A percentile compares a stretch with the other conserved stretches of the same genome.
phyloP scores from a whole-genome alignment of 352 stramenopile genomes.

The Phytophthora europaea region DNA sequence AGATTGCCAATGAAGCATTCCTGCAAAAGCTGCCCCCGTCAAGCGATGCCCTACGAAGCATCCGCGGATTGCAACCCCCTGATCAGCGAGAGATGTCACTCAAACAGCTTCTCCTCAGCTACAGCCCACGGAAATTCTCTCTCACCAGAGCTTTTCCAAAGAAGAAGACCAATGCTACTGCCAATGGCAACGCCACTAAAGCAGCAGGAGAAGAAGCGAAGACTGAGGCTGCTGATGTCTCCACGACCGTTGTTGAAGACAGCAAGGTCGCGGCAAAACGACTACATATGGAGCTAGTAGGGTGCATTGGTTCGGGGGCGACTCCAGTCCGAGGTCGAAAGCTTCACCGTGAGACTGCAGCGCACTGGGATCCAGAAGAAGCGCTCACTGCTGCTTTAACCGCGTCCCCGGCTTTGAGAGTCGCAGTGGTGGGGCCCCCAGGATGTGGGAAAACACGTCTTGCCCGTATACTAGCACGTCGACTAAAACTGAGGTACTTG shows the following conservation, averaged over 20 bases:
- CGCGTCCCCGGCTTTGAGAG: conserved; percentile 52
- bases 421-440: conserved; percentile 70
- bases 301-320: conserved; percentile 30
- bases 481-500: conserved; percentile 60
- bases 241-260: conserved; percentile 19
- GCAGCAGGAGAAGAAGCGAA: conserved; percentile 18
- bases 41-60: conserved; percentile 53
- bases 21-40: conserved; percentile 63
- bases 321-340: conserved; percentile 28
- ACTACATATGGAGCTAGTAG: conserved; percentile 33
- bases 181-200: conserved; percentile 1
- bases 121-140: conserved; percentile 79
- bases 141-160: conserved; percentile 71
- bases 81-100: conserved; percentile 73
- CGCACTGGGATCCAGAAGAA: conserved; percentile 54
- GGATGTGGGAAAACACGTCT: conserved; percentile 68
- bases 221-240: not conserved
- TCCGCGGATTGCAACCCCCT: conserved; percentile 56
- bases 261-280: conserved; percentile 17
- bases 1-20: conserved; percentile 61
- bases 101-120: conserved; percentile 77
- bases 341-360: conserved; percentile 28
- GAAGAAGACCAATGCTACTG: conserved; percentile 9
- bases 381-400: conserved; percentile 48
- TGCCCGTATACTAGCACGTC: conserved; percentile 50